These are phyloP conservation scores for Xylariaceae sp. DNA, from an alignment of 2,329 filamentous ascomycete species.

Conservation along the genomic window DNA sequence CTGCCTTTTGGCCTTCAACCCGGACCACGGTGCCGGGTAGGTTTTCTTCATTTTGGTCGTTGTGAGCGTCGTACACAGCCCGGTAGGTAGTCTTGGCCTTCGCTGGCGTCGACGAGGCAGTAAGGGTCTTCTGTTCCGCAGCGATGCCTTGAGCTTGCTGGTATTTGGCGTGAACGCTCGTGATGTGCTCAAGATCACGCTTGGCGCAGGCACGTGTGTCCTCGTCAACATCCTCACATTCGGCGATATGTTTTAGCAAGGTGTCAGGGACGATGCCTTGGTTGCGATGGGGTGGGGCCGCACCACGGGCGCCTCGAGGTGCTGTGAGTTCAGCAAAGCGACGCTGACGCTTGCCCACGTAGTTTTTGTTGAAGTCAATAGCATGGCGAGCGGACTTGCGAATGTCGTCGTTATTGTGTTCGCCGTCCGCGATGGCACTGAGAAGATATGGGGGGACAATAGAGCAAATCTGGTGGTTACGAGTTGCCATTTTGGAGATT, in stretches of 20 bases:
- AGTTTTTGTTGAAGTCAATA: slow-evolving; percentile 44
- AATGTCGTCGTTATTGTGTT: slow-evolving; percentile 46
- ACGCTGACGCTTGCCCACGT: slow-evolving; percentile 43
- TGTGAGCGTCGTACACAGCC: slow-evolving; percentile 53
- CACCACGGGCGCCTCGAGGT: slow-evolving; percentile 41
- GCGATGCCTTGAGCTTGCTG: slow-evolving; percentile 37
- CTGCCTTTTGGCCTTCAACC: slow-evolving; percentile 50
- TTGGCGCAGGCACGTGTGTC: slow-evolving; percentile 46
- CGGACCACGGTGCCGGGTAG: slow-evolving; percentile 54
- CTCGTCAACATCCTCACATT: slow-evolving; percentile 49
- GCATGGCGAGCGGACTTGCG: slow-evolving; percentile 47
- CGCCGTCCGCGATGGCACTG: slow-evolving; percentile 49
- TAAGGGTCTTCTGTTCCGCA: slow-evolving; percentile 27
- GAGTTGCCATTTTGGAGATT: slow-evolving; percentile 34
- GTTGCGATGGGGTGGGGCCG: slow-evolving; percentile 22
- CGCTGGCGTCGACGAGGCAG: slow-evolving; percentile 18
- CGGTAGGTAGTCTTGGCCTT: slow-evolving; percentile 46
- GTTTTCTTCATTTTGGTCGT: slow-evolving; percentile 44
- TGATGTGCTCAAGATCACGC: slow-evolving; percentile 49
- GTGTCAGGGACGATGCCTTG: slow-evolving; percentile 49
- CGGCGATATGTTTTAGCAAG: slow-evolving; percentile 48
- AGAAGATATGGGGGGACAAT: slow-evolving; percentile 57
- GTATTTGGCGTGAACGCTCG: slow-evolving; percentile 43
- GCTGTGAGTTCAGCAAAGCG: slow-evolving; percentile 45
- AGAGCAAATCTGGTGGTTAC: slow-evolving; percentile 42